A percentile compares a stretch with the other conserved stretches of the same genome.
phyloP scores from a whole-genome alignment of 2,329 filamentous ascomycete genomes.

The Apiospora phragmitis region DNA sequence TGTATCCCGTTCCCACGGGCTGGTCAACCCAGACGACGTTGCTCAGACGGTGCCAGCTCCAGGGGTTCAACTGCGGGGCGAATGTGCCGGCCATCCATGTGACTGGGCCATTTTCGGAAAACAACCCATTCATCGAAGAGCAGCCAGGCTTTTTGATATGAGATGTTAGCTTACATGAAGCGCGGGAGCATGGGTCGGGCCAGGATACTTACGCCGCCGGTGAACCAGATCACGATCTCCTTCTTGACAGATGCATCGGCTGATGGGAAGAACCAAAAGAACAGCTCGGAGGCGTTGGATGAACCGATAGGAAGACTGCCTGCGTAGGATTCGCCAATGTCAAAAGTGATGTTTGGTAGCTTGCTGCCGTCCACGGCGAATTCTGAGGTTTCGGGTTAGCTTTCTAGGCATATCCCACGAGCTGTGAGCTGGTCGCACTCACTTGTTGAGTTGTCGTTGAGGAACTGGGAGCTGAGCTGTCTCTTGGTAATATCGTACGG shows the following conservation, averaged over 20 bases:
- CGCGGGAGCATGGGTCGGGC: background rate
- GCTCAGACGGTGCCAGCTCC: slow-evolving; percentile 72
- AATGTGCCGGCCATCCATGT: slow-evolving; percentile 70
- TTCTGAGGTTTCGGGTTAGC: slow-evolving; percentile 33
- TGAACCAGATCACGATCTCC: slow-evolving; percentile 56
- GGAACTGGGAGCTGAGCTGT: slow-evolving; percentile 10
- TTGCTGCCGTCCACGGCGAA: slow-evolving; percentile 61
- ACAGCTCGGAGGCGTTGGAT: slow-evolving; percentile 41
- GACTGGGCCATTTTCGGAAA: slow-evolving; percentile 79
- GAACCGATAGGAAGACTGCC: slow-evolving; percentile 56
- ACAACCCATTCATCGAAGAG: slow-evolving; percentile 64
- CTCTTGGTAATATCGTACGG: background rate
- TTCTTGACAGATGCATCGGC: slow-evolving; percentile 43
- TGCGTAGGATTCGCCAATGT: slow-evolving; percentile 60
- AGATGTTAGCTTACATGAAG: background rate
- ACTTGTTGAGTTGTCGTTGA: slow-evolving; percentile 12
- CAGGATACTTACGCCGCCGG: slow-evolving; percentile 41
- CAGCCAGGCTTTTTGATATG: slow-evolving; percentile 49
- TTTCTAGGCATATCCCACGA: background rate
- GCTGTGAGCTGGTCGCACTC: background rate
- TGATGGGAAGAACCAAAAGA: slow-evolving; percentile 60
- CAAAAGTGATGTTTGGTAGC: slow-evolving; percentile 66
- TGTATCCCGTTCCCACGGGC: slow-evolving; percentile 68
- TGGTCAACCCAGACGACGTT: slow-evolving; percentile 79
- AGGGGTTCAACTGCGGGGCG: slow-evolving; percentile 65